Evolutionary conservation across 352 stramenopile genomes (phyloP).

Genomic region (Globisporangium mamillatum): DNA sequence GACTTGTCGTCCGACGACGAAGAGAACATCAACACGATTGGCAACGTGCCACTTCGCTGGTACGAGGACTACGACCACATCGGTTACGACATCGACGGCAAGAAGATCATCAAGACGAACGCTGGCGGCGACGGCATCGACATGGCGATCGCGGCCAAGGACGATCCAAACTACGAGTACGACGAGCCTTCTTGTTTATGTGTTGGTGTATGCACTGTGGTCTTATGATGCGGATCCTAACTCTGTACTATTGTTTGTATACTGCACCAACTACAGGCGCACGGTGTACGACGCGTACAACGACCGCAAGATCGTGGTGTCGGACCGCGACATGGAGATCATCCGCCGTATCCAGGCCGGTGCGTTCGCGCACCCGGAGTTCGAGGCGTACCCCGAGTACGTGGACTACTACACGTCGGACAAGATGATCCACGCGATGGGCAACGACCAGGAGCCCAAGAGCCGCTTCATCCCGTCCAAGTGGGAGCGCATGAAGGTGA

Average conservation of each 20-base stretch:
- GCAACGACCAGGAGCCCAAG: slow-evolving; percentile 90
- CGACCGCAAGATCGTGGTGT: slow-evolving; percentile 96
- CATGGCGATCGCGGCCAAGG: slow-evolving; percentile 76
- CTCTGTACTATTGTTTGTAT: slow-evolving; percentile 16
- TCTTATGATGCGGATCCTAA: not conserved
- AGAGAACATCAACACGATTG: slow-evolving; percentile 96
- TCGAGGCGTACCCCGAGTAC: slow-evolving; percentile 90
- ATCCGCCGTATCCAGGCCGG: slow-evolving; percentile 96
- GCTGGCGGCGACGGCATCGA: slow-evolving; percentile 87
- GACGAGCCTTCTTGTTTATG: slow-evolving; percentile 15
- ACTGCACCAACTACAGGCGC: slow-evolving; percentile 37
- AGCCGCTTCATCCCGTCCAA: slow-evolving; percentile 95
- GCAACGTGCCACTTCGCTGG: slow-evolving; percentile 98
- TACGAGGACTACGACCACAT: slow-evolving; percentile 99
- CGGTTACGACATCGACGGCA: slow-evolving; percentile 97
- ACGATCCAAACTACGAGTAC: slow-evolving; percentile 93
- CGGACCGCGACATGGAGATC: slow-evolving; percentile 96
- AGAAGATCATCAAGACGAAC: slow-evolving; percentile 95
- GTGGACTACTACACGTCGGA: slow-evolving; percentile 89
- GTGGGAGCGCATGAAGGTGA: slow-evolving; percentile 97
- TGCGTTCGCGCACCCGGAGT: slow-evolving; percentile 90
- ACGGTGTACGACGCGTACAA: slow-evolving; percentile 99
- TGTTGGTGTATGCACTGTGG: not conserved
- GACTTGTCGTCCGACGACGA: slow-evolving; percentile 99
- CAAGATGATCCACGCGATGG: slow-evolving; percentile 87